A percentile compares a stretch with the other conserved stretches of the same genome.
Conservation (phyloP, 306 rosid genomes). For the Comarum palustre region DNA sequence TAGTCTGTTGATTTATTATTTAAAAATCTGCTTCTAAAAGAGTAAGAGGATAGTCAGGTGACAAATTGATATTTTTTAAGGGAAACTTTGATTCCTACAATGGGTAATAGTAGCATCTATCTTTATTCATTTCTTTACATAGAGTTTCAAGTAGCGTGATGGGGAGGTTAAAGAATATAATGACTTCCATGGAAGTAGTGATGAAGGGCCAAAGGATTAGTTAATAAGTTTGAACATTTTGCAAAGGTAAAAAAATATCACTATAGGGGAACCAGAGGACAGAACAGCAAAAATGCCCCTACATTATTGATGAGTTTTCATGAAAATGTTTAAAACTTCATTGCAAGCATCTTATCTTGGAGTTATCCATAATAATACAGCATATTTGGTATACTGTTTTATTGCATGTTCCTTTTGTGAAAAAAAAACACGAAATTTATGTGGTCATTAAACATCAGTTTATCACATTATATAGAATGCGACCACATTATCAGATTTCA, state of each 20-base stretch:
- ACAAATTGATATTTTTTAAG: not conserved
- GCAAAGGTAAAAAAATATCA: not conserved
- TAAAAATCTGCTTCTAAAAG: not conserved
- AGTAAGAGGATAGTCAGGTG: not conserved
- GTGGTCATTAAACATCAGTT: slow-evolving; percentile 1
- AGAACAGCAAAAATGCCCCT: not conserved
- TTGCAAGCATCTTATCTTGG: not conserved
- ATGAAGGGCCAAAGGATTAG: not conserved
- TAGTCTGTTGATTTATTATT: not conserved
- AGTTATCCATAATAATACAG: not conserved
- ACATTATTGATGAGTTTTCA: not conserved
- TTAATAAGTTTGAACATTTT: not conserved
- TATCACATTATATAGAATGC: not conserved
- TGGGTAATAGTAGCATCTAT: not conserved
- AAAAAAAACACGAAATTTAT: not conserved
- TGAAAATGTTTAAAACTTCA: not conserved
- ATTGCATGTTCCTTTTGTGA: not conserved
- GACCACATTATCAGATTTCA: not conserved
- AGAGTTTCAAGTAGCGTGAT: not conserved
- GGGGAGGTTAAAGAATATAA: not conserved
- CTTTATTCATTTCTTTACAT: not conserved
- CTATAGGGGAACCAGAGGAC: not conserved
- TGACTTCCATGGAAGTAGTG: not conserved
- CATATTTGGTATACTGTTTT: not conserved
- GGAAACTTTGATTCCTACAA: not conserved